These are phyloP conservation scores for Sindora glabra DNA, from an alignment of 306 rosid species.

Conservation along the genomic window DNA sequence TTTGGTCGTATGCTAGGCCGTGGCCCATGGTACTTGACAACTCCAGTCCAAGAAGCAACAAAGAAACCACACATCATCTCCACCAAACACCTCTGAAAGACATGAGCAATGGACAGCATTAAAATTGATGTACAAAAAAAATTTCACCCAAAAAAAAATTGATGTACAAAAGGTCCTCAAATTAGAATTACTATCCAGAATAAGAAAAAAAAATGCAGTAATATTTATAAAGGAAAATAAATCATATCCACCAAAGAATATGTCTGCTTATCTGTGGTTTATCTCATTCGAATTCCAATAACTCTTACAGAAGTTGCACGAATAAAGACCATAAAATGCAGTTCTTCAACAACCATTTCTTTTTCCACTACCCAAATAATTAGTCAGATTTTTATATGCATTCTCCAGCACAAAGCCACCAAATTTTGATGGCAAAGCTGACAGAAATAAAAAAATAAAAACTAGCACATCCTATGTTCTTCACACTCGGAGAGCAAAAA, in stretches of 20 bases:
- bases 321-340: too few species aligned
- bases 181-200: background rate
- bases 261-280: background rate
- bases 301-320: background rate
- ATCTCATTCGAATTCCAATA: background rate
- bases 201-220: background rate
- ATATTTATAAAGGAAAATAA: too few species aligned
- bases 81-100: slow-evolving; percentile 65
- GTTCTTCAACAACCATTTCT: background rate
- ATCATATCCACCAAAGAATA: background rate
- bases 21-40: slow-evolving; percentile 88
- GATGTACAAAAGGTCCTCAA: background rate
- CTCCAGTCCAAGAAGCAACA: slow-evolving; percentile 95
- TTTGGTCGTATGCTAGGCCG: slow-evolving; percentile 71
- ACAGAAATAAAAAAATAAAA: background rate
- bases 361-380: background rate
- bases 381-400: background rate
- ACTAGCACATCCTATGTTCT: background rate
- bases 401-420: background rate
- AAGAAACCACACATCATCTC: slow-evolving; percentile 85
- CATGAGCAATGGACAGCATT: background rate
- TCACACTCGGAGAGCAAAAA: background rate
- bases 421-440: background rate
- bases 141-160: too few species aligned
- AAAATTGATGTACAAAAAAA: background rate